A percentile compares a stretch with the other conserved stretches of the same genome.
phyloP scores from a whole-genome alignment of 164 flowering plant genomes.

The Vitis cinerea region DNA sequence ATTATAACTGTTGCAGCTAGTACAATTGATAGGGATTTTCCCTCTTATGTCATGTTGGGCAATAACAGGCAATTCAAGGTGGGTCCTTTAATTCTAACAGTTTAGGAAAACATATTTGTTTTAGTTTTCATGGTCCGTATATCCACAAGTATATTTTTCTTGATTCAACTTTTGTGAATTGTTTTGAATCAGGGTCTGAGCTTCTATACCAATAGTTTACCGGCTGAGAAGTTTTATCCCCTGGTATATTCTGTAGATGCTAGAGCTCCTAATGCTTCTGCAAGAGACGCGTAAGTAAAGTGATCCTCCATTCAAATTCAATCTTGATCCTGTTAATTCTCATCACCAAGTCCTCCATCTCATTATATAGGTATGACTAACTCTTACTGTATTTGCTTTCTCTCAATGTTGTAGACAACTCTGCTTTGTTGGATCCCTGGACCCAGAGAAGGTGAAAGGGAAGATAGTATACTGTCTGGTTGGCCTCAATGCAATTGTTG shows the following conservation, averaged over 20 bases:
- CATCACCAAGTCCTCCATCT: no score
- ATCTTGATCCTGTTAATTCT: neutral
- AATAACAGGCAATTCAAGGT: no score
- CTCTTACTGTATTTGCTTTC: neutral
- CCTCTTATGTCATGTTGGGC: no score
- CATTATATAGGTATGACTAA: no score
- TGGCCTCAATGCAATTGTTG: neutral
- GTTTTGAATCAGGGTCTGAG: conserved; percentile 2
- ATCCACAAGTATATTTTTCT: no score
- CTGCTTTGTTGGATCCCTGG: conserved; percentile 6
- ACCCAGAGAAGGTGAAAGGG: neutral
- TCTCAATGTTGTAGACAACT: neutral
- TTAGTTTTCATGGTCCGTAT: no score
- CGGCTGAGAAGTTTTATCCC: conserved; percentile 4
- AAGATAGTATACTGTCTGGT: neutral
- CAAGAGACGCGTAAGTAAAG: neutral
- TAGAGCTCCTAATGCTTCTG: no score
- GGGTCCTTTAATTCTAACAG: no score
- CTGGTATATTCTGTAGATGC: no score
- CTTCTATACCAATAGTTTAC: neutral
- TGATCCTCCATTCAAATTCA: no score
- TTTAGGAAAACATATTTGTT: no score
- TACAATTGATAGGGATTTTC: no score
- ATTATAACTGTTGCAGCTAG: conserved; percentile 1
- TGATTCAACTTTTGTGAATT: neutral